Evolutionary conservation across 345 rosid genomes (phyloP).

Genomic region (Litchi chinensis): DNA sequence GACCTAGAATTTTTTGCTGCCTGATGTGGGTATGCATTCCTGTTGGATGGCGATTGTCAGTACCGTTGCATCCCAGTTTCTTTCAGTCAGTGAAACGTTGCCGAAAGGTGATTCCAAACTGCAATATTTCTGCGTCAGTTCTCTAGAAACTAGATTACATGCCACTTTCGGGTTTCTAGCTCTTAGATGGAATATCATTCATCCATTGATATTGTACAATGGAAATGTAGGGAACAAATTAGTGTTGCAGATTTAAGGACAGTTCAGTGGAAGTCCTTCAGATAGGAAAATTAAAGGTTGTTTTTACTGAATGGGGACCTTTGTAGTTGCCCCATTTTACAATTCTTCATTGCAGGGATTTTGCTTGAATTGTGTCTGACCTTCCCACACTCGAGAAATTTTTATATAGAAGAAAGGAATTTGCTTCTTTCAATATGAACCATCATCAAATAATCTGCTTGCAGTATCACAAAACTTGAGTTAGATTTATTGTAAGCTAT

Average conservation of each 20-base stretch:
- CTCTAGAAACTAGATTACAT: neutral
- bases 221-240: neutral
- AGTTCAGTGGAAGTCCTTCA: neutral
- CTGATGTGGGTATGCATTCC: neutral
- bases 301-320: neutral
- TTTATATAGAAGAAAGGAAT: neutral
- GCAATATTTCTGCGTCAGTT: neutral
- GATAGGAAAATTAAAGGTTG: neutral
- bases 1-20: neutral
- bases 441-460: no score
- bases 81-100: neutral
- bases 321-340: neutral
- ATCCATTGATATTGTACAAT: neutral
- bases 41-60: neutral
- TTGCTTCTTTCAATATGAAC: no score
- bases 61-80: neutral
- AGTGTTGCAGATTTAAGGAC: neutral
- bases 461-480: no score
- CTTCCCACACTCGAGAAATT: neutral
- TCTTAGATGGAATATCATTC: neutral
- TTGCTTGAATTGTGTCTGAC: neutral
- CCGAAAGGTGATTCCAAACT: neutral
- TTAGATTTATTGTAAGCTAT: no score
- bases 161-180: neutral
- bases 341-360: neutral